Evolutionary conservation across 2,329 filamentous ascomycete species (phyloP).

Genomic region (Chaetomium strumarium): DNA sequence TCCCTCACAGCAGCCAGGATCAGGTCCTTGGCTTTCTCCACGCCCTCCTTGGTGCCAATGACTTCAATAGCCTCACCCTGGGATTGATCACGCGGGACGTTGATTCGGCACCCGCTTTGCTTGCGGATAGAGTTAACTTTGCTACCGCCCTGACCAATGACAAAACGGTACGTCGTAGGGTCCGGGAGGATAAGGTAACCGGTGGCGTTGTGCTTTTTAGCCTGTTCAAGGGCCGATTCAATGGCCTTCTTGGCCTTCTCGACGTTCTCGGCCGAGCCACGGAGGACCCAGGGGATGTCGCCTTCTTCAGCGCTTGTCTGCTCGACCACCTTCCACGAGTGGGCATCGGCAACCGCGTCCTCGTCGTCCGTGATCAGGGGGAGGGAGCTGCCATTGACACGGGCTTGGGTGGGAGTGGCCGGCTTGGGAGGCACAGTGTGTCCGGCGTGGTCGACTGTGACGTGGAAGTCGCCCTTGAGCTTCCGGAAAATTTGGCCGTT

Average conservation of each 20-base stretch:
- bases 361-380: slow-evolving; percentile 92
- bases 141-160: slow-evolving; percentile 82
- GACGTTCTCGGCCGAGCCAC: slow-evolving; percentile 70
- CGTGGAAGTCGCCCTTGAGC: slow-evolving; percentile 76
- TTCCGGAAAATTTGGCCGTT: slow-evolving; percentile 91
- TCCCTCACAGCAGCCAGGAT: slow-evolving; percentile 78
- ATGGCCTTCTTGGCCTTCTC: slow-evolving; percentile 75
- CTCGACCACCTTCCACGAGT: slow-evolving; percentile 81
- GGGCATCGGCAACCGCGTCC: slow-evolving; percentile 55
- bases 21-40: slow-evolving; percentile 81
- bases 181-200: slow-evolving; percentile 90
- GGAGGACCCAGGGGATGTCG: slow-evolving; percentile 84
- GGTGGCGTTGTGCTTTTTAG: slow-evolving; percentile 62
- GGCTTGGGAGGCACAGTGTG: slow-evolving; percentile 69
- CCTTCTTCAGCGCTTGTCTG: slow-evolving; percentile 49
- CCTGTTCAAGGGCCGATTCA: slow-evolving; percentile 65
- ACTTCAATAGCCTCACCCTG: slow-evolving; percentile 84
- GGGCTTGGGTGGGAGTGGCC: slow-evolving; percentile 35
- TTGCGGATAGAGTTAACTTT: slow-evolving; percentile 92
- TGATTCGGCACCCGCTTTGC: slow-evolving; percentile 88
- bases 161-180: slow-evolving; percentile 79
- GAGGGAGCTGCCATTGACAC: slow-evolving; percentile 57
- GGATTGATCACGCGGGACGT: slow-evolving; percentile 77
- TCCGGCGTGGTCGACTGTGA: slow-evolving; percentile 87
- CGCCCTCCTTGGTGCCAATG: slow-evolving; percentile 67